Evolutionary conservation across 2,329 filamentous ascomycete species (phyloP), one percentile per base, ranked within the genome.

Genomic region (Pyricularia grisea): DNA sequence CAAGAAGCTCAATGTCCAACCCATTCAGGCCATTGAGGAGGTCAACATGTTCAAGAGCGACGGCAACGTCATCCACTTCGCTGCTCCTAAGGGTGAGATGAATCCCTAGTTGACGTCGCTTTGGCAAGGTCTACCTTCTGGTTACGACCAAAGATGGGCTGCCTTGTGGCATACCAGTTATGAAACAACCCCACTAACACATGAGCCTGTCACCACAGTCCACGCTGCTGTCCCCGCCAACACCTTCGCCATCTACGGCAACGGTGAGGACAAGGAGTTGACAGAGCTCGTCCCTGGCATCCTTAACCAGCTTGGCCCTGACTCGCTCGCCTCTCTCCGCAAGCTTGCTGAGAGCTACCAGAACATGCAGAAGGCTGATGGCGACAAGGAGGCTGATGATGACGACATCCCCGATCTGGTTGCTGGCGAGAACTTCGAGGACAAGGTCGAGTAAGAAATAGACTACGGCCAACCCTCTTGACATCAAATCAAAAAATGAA

Each of bases 1-100:
- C 75, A 99, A 99, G 92, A 99, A 99, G 91, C 90, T 99, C 82
- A 98, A 98, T 84, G 94, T 97, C 71, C 95, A 99, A 89, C 95
- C 95, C 78, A 98, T 99, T 84, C 94, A 97, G 87, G 93, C 92
- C 74, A 99, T 99, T 78, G 95, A 99, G 90, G 95, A 99, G 87
- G 95, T 99, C 82, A 99, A 99, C 91, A 99, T 99, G 95, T 99
- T 99, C 91, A 99, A 99, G 92, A 91, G 92, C 80, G 95, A 99
- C 81, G 95, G 95, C 82, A 99, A 99, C 83, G 95, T 99, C 82
- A 98, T 99, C 79, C 95, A 99, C 89, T 99, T 99, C 81, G 91
- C 93, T 77, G 92, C 92, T 78, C 95, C 95, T 76, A 97, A 97
- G 88, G 95, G 95, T 98, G 84, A 79, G 88, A 85, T 33, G 68